Conservation (phyloP, 768 basidiomycete genomes). For the Nevesoporus exiguus region DNA sequence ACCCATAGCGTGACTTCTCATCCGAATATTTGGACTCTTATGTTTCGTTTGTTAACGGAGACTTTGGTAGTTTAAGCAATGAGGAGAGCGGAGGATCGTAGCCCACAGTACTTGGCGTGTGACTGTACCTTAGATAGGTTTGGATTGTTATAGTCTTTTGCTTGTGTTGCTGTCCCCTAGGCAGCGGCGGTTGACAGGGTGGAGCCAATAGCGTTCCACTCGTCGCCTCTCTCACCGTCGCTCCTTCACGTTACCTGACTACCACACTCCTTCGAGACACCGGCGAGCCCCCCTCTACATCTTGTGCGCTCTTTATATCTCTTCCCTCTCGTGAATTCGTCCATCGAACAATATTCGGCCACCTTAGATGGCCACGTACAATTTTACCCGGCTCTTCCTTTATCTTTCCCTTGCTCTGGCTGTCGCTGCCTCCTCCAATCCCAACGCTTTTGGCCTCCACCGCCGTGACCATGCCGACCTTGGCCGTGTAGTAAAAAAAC, state of each 20-base stretch:
- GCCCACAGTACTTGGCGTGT: neutral
- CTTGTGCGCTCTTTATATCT: neutral
- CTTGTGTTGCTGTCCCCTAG: slow-evolving; percentile 11
- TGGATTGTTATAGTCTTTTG: no score
- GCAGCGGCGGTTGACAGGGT: slow-evolving; percentile 19
- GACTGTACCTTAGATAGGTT: neutral
- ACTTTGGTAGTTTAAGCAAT: slow-evolving; percentile 7
- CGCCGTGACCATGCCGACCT: slow-evolving; percentile 56
- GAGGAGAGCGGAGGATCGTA: neutral
- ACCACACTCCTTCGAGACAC: neutral
- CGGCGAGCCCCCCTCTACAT: no score
- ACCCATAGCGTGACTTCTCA: slow-evolving; percentile 34
- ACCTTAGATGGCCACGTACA: slow-evolving; percentile 48
- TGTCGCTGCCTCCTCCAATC: slow-evolving; percentile 43
- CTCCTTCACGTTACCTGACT: neutral
- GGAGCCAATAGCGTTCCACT: neutral
- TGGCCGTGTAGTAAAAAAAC: slow-evolving; percentile 70
- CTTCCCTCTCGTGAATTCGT: no score
- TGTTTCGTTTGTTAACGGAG: neutral
- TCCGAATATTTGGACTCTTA: slow-evolving; percentile 1
- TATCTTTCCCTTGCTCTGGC: slow-evolving; percentile 53
- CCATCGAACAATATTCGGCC: neutral
- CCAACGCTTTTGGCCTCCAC: slow-evolving; percentile 39
- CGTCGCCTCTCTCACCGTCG: neutral
- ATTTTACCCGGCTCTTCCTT: slow-evolving; percentile 59